Conservation (phyloP, 345 rosid genomes). For the Durio zibethinus region DNA sequence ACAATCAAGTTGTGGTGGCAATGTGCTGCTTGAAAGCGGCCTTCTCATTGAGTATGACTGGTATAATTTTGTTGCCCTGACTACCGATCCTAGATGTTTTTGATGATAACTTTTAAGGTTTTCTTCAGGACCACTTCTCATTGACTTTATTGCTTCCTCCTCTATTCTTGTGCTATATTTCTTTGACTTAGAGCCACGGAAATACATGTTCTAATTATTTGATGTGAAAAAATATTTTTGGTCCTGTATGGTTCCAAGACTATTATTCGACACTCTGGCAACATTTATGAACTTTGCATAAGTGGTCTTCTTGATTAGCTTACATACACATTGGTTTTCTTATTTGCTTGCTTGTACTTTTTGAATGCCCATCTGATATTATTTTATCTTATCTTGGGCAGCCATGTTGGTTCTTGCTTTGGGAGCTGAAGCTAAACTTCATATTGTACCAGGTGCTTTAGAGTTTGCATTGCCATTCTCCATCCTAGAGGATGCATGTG, state of each 20-base stretch:
- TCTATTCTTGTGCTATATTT: not conserved
- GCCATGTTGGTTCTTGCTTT: conserved; percentile 99
- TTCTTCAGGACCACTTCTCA: not conserved
- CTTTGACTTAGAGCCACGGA: not conserved
- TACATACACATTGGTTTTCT: conserved; percentile 4
- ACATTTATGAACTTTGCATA: not conserved
- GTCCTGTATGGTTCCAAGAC: not conserved
- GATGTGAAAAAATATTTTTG: not conserved
- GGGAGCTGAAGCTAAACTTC: conserved; percentile 90
- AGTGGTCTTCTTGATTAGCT: conserved; percentile 9
- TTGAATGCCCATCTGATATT: conserved; percentile 18
- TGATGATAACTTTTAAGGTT: not conserved
- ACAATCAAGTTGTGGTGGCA: conserved; percentile 59
- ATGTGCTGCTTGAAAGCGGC: conserved; percentile 84
- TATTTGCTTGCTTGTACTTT: not conserved
- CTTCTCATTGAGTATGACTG: conserved; percentile 84
- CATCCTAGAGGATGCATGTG: conserved; percentile 79
- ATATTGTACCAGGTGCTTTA: conserved; percentile 80
- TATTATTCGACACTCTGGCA: not conserved
- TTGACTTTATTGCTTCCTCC: not conserved
- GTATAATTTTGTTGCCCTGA: conserved; percentile 40
- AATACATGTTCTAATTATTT: not conserved
- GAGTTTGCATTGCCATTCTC: conserved; percentile 88
- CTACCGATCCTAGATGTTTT: not conserved
- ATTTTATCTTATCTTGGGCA: conserved; percentile 54